phyloP scores from a whole-genome alignment of 2,329 filamentous ascomycete genomes.

The Penicillium corylophilum region DNA sequence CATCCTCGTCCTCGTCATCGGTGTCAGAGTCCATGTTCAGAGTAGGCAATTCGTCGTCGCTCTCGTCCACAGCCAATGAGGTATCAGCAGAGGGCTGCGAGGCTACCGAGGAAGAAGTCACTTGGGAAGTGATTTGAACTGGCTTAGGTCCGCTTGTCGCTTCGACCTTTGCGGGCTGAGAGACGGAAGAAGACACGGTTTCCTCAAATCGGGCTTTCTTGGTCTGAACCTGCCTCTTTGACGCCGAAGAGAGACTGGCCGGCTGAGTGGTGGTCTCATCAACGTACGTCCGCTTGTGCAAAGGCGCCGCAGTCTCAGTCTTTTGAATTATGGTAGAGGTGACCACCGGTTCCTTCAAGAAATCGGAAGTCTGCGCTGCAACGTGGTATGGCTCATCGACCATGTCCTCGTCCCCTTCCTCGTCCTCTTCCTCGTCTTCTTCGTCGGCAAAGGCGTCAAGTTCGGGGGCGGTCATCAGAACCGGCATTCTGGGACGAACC shows the following conservation, averaged over 20 bases:
- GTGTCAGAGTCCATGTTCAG: slow-evolving; percentile 50
- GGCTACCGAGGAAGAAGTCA: slow-evolving; percentile 7
- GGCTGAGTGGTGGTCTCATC: slow-evolving; percentile 22
- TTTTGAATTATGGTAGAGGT: slow-evolving; percentile 15
- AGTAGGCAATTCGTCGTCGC: slow-evolving; percentile 51
- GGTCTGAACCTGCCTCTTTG: slow-evolving; percentile 17
- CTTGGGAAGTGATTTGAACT: slow-evolving; percentile 9
- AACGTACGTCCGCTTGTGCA: slow-evolving; percentile 31
- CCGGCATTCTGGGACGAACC: slow-evolving; percentile 54
- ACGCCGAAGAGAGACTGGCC: not conserved
- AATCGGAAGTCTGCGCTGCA: slow-evolving; percentile 20
- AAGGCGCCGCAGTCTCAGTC: slow-evolving; percentile 5
- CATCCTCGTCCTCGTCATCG: slow-evolving; percentile 45
- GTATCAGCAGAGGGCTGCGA: slow-evolving; percentile 6
- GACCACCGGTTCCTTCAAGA: slow-evolving; percentile 23
- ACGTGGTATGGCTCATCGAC: slow-evolving; percentile 11
- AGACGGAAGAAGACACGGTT: slow-evolving; percentile 7
- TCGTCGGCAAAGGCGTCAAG: slow-evolving; percentile 27
- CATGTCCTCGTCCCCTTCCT: slow-evolving; percentile 29
- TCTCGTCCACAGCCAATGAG: slow-evolving; percentile 38
- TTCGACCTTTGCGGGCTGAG: slow-evolving; percentile 12
- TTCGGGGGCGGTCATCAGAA: slow-evolving; percentile 33
- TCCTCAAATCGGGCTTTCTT: slow-evolving; percentile 36
- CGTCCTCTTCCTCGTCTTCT: slow-evolving; percentile 36
- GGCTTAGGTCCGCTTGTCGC: slow-evolving; percentile 7